Base-by-base conservation (phyloP, 768 basidiomycete genomes). In the Suillus plorans region DNA sequence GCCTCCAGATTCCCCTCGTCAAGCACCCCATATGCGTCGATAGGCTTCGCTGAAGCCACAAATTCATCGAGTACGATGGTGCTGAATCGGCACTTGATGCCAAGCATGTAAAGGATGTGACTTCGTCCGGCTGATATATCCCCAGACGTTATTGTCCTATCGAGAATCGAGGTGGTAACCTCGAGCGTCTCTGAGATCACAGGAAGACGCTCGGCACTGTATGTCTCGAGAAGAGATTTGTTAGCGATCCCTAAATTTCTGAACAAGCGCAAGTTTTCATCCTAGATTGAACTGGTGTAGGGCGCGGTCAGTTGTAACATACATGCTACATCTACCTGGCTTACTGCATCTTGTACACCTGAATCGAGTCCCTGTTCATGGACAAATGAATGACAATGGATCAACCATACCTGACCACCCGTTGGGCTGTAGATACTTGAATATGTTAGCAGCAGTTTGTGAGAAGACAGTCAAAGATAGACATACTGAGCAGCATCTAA, bases 231-330 rank as follows among this genome's bases (percentile, higher is more conserved):
- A 22, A 82, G 71, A 6, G 73, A 65, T 3, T 66, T 67, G 18
- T 74, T 67, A 2, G 80, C 69, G 28, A 76, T 63, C 3, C 73
- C 71, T 63, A n/a, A n/a, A n/a, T n/a, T 77, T 79, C 10, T 70
- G 62, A 10, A 79, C 80, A 20, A 80, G 71, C 5, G 80, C 73
- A 39, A 81, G 72, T 65, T 81, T 81, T 80, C 80, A 81, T 1
- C 70, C 76, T 10, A 82, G 69, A 64, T 82, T 82, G 63, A 72
- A 72, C 77, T 81, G 60, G 20, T 20, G 44, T 20, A 20, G 2
- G 44, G 44, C 20, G 13, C 41, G 14, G 20, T n/a, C 20, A 45
- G 44, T 44, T 44, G 18, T 44, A 12, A 25, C 28, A n/a, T n/a
- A 28, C 53, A 45, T 18, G 16, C 60, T 39, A 50, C 70, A 73